phyloP scores from a whole-genome alignment of 768 basidiomycete species.

The Agrocybe praecox region DNA sequence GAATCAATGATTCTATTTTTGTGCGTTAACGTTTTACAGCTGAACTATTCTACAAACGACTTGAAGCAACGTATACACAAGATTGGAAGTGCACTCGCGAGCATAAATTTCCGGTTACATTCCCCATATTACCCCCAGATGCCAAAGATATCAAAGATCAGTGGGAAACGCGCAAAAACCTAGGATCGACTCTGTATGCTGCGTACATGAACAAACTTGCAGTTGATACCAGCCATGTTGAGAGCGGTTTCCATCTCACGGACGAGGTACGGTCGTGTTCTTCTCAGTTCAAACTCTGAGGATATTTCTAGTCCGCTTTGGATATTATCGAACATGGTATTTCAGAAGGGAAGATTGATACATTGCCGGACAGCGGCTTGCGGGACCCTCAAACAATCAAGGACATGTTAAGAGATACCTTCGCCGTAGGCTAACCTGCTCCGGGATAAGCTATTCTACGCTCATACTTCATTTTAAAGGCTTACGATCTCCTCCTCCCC shows the following conservation, averaged over 20 bases:
- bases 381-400: conserved; percentile 23
- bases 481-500: conserved; percentile 19
- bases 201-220: conserved; percentile 23
- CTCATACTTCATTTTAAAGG: conserved; percentile 5
- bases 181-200: conserved; percentile 12
- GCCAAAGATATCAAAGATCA: conserved; percentile 18
- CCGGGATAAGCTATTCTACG: neutral
- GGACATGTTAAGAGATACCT: conserved; percentile 28
- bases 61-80: conserved; percentile 15
- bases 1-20: neutral
- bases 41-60: neutral
- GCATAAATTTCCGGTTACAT: conserved; percentile 21
- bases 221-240: conserved; percentile 30
- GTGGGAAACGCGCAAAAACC: conserved; percentile 18
- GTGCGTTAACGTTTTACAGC: neutral
- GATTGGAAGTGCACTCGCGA: conserved; percentile 22
- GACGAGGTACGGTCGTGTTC: neutral
- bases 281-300: neutral
- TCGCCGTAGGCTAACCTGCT: conserved; percentile 20
- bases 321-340: conserved; percentile 24
- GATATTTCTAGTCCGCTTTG: conserved; percentile 17
- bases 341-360: conserved; percentile 13
- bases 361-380: conserved; percentile 19
- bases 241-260: conserved; percentile 17
- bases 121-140: conserved; percentile 21